Evolutionary conservation across 108 stramenopile species (phyloP).

Genomic region (Aurantiochytrium sp.): DNA sequence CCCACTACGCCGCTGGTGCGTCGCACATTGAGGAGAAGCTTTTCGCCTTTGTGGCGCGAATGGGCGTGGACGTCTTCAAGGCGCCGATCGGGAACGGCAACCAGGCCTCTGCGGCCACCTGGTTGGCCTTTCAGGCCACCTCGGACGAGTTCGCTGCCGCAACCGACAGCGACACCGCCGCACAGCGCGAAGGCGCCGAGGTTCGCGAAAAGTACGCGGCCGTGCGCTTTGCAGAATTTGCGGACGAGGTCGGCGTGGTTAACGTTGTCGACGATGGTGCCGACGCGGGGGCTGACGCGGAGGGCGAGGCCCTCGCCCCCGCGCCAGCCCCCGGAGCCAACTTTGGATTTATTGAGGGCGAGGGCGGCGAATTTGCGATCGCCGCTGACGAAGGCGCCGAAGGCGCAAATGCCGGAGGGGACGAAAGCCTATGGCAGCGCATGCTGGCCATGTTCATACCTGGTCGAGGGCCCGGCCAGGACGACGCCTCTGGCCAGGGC

Average conservation of each 20-base stretch:
- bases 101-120: neutral
- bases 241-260: neutral
- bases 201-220: neutral
- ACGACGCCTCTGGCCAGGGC: too few species aligned
- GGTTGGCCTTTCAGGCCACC: conserved; percentile 9
- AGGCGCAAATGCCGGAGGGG: neutral
- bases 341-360: neutral
- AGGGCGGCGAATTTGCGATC: neutral
- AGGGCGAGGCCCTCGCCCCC: neutral
- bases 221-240: neutral
- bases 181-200: neutral
- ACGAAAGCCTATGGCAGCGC: neutral
- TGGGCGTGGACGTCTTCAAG: neutral
- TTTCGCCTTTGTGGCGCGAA: neutral
- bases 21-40: neutral
- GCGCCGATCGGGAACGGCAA: neutral
- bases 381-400: neutral
- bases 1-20: neutral
- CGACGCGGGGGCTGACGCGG: neutral
- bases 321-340: too few species aligned
- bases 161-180: neutral
- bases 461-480: neutral
- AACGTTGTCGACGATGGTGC: conserved; percentile 8
- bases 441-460: neutral
- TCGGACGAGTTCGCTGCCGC: neutral